Conservation (phyloP, 306 rosid genomes). For the Quercus robur region DNA sequence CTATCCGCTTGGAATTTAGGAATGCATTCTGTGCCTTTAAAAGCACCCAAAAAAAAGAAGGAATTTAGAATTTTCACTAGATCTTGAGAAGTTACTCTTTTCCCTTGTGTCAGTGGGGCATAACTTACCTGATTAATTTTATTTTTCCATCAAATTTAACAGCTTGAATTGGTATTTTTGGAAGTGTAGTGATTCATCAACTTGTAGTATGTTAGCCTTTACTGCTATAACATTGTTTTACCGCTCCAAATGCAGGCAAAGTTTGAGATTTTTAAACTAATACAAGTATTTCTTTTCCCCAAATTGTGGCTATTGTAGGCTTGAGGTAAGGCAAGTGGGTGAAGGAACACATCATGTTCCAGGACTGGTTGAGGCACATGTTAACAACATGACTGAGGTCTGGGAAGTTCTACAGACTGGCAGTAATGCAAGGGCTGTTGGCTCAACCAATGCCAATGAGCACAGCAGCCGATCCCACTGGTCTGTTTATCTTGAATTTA, state of each 20-base stretch:
- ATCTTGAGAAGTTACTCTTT: not conserved
- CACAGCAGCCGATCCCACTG: constrained; percentile 97
- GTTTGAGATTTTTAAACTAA: constrained; percentile 4
- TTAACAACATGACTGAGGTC: constrained; percentile 78
- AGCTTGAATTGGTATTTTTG: not conserved
- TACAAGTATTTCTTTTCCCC: constrained; percentile 3
- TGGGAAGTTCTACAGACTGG: constrained; percentile 99
- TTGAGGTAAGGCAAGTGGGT: constrained; percentile 79
- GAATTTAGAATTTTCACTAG: not conserved
- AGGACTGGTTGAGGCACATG: constrained; percentile 87
- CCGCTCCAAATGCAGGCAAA: not conserved
- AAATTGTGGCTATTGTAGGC: constrained; percentile 42
- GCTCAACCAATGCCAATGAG: constrained; percentile 90
- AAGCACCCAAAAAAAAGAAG: not conserved
- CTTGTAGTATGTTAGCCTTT: not conserved
- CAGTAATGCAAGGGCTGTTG: constrained; percentile 89
- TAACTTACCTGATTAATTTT: not conserved
- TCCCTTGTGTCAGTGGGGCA: not conserved
- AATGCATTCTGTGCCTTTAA: not conserved
- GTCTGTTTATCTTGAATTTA: constrained; percentile 33
- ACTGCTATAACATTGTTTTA: not conserved
- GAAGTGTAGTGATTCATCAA: too few species aligned
- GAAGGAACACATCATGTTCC: constrained; percentile 94
- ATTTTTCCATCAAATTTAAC: not conserved
- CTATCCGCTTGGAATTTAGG: not conserved